Evolutionary conservation across 2,329 filamentous ascomycete genomes (phyloP), one percentile per base, ranked within the genome.

Genomic region (Paramyrothecium roridum): DNA sequence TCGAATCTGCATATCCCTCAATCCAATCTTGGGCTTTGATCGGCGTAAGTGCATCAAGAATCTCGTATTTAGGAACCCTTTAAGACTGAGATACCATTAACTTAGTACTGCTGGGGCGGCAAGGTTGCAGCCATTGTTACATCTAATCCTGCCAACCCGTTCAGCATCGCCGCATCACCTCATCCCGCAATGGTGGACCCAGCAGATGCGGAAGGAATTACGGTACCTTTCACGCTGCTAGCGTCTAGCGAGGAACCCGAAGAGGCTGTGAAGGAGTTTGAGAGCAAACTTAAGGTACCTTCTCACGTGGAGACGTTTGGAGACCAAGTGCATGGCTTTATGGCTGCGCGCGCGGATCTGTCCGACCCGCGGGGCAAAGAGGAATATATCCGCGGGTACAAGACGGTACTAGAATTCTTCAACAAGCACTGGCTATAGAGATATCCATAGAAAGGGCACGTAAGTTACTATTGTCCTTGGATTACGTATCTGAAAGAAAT

Each of bases 311-410:
- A 90, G 75, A 84, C 69, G 17, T 90, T 88, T 64, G 63, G 64
- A 21, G 84, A 84, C 64, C 87, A 88, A 78, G 80, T 86, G 65
- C 87, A 90, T 70, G 87, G 87, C 48, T 90, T 86, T 85, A 90
- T 90, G 87, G 85, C 83, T 1, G 86, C 87, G 1, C 80, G 86
- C 26, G 77, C 81, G 0, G 74, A 89, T 64, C 72, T 90, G 30
- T 74, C 77, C 34, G 74, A 87, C 49, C 72, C 76, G 50, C 78
- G 77, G 45, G 80, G 84, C 65, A 82, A 80, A 69, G 79, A 81
- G 60, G 86, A 87, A 72, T 87, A 86, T 59, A 75, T 77, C 49
- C 79, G 86, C 48, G 84, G 83, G 3, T 88, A 84, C 71, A 78
- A 82, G 74, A 80, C 77, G 17, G 73, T 86, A 19, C 64, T 86